Evolutionary conservation across 108 stramenopile species (phyloP).

Genomic region (Pseudonitzschia delicatissima): DNA sequence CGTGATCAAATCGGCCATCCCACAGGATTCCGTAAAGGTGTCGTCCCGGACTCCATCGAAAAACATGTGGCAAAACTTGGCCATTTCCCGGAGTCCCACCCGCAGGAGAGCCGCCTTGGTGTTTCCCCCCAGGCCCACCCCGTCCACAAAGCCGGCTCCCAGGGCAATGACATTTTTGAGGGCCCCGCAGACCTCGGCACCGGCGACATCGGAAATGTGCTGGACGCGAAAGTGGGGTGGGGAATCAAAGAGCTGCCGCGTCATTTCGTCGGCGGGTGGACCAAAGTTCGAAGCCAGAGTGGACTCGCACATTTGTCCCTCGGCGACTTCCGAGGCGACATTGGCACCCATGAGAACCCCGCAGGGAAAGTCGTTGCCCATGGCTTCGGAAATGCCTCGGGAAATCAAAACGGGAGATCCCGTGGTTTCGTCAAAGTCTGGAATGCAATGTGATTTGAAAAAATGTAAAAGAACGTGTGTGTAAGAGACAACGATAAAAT

Average conservation of each 20-base stretch:
- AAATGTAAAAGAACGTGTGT: not conserved
- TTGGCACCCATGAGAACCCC: conserved; percentile 99
- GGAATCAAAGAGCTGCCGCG: conserved; percentile 78
- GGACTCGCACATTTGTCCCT: conserved; percentile 92
- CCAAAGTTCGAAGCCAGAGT: conserved; percentile 90
- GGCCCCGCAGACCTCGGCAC: conserved; percentile 94
- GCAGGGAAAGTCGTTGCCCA: conserved; percentile 73
- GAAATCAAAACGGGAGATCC: conserved; percentile 76
- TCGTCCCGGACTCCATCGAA: conserved; percentile 69
- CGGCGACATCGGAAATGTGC: conserved; percentile 82
- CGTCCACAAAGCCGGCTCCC: conserved; percentile 96
- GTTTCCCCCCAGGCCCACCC: conserved; percentile 81
- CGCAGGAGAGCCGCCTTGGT: conserved; percentile 97
- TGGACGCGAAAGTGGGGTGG: conserved; percentile 80
- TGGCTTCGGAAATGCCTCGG: conserved; percentile 63
- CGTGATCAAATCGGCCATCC: conserved; percentile 96
- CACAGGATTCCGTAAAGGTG: conserved; percentile 93
- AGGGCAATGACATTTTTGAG: conserved; percentile 97
- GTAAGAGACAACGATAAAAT: conserved; percentile 5
- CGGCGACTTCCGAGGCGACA: conserved; percentile 93
- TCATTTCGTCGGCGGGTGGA: conserved; percentile 60
- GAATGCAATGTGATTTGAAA: not conserved
- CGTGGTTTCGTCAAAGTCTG: conserved; percentile 67
- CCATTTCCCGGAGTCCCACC: conserved; percentile 90
- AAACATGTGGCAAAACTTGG: conserved; percentile 84